These are phyloP conservation scores for Rubia balearica DNA, from an alignment of 305 asterid genomes.

Conservation along the genomic window DNA sequence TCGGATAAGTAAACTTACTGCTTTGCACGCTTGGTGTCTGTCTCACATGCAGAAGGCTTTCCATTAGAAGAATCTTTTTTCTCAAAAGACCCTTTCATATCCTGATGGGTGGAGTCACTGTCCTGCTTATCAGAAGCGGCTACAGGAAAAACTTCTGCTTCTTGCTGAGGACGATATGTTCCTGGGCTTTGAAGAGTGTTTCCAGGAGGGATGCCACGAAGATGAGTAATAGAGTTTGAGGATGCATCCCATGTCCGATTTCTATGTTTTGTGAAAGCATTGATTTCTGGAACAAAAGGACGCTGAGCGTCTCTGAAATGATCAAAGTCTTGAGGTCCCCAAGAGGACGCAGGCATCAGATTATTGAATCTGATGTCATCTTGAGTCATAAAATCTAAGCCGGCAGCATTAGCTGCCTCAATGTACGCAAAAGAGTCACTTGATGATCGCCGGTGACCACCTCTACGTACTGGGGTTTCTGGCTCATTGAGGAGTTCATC, in stretches of 20 bases:
- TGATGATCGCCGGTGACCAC: constrained; percentile 68
- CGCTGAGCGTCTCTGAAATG: constrained; percentile 42
- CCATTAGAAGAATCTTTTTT: constrained; percentile 48
- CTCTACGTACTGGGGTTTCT: constrained; percentile 59
- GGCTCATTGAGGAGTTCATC: constrained; percentile 71
- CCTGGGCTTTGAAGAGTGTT: constrained; percentile 32
- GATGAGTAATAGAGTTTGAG: constrained; percentile 34
- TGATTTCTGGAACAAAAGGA: constrained; percentile 45
- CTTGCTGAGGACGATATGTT: constrained; percentile 37
- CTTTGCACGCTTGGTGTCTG: constrained; percentile 86
- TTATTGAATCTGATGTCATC: constrained; percentile 50
- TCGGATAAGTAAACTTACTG: constrained; percentile 58
- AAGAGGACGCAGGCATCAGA: constrained; percentile 38
- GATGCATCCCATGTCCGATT: constrained; percentile 59
- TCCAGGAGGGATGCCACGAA: constrained; percentile 45
- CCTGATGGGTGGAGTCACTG: constrained; percentile 45
- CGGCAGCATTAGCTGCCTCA: constrained; percentile 40
- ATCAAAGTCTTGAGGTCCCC: constrained; percentile 74
- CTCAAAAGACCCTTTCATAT: constrained; percentile 45
- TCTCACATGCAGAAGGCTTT: constrained; percentile 51
- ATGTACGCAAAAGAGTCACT: constrained; percentile 61
- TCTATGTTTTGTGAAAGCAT: constrained; percentile 37
- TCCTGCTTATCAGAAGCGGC: constrained; percentile 47
- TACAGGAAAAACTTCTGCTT: constrained; percentile 48
- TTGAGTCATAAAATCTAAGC: constrained; percentile 48